Evolutionary conservation across 108 stramenopile species (phyloP).

Genomic region (Fragilaria radians): DNA sequence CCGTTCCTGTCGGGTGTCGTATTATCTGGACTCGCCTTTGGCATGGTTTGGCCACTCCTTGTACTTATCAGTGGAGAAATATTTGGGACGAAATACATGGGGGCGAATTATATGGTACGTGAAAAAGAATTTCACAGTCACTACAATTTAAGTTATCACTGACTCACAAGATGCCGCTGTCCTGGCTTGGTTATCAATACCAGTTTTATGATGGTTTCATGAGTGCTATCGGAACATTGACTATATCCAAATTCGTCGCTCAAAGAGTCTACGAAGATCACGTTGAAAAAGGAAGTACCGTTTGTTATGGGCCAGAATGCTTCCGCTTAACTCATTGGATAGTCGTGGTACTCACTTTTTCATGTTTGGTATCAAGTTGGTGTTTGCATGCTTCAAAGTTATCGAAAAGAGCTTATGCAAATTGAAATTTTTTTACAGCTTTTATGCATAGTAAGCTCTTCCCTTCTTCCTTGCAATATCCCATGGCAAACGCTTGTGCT

Average conservation of each 20-base stretch:
- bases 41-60: slow-evolving; percentile 83
- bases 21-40: slow-evolving; percentile 70
- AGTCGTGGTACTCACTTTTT: slow-evolving; percentile 36
- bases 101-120: slow-evolving; percentile 70
- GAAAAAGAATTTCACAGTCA: no score
- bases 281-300: slow-evolving; percentile 19
- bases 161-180: no score
- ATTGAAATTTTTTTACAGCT: no score
- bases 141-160: no score
- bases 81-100: slow-evolving; percentile 62
- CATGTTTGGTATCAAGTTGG: slow-evolving; percentile 39
- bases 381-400: not conserved
- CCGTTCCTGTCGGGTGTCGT: slow-evolving; percentile 65
- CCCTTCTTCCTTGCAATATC: no score
- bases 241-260: slow-evolving; percentile 70
- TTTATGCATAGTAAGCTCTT: no score
- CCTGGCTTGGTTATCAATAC: not conserved
- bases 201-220: slow-evolving; percentile 69
- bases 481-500: no score
- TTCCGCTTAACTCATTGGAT: slow-evolving; percentile 51
- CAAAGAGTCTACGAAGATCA: slow-evolving; percentile 70
- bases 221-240: slow-evolving; percentile 74
- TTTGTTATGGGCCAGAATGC: slow-evolving; percentile 56
- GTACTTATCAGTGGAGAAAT: slow-evolving; percentile 69
- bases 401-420: not conserved